These are phyloP conservation scores for Monascus ruber DNA, from an alignment of 2,329 filamentous ascomycete genomes.

Conservation along the genomic window DNA sequence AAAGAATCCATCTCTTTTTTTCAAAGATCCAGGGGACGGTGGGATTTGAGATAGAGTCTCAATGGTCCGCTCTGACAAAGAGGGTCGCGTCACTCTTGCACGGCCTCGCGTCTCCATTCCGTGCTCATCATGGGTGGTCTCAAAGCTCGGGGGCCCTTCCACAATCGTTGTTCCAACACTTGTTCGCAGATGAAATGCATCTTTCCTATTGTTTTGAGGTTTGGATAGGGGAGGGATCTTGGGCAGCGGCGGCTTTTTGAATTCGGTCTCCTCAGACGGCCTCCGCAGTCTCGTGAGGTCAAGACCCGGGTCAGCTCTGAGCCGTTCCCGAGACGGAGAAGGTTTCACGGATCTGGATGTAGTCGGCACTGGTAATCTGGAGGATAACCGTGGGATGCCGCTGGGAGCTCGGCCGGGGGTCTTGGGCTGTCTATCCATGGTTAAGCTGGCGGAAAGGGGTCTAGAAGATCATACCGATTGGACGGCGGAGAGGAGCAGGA, in stretches of 20 bases:
- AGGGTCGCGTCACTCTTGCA: constrained; percentile 14
- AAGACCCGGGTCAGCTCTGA: constrained; percentile 30
- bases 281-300: constrained; percentile 26
- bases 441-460: background rate
- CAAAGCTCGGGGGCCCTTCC: constrained; percentile 4
- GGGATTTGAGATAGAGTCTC: constrained; percentile 72
- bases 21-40: constrained; percentile 59
- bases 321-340: constrained; percentile 37
- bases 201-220: constrained; percentile 9
- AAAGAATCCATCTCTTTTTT: constrained; percentile 62
- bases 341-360: constrained; percentile 32
- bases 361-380: constrained; percentile 42
- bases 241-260: constrained; percentile 23
- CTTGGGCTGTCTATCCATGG: constrained; percentile 25
- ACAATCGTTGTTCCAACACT: constrained; percentile 6
- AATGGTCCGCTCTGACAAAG: constrained; percentile 68
- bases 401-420: constrained; percentile 18
- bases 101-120: constrained; percentile 15
- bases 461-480: background rate
- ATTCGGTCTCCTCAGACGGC: constrained; percentile 27
- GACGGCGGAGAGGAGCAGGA: background rate
- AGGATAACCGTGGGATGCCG: constrained; percentile 39
- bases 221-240: constrained; percentile 16
- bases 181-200: constrained; percentile 10
- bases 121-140: constrained; percentile 8